phyloP scores from a whole-genome alignment of 2,329 filamentous ascomycete species.

The Raffaelea arxii region DNA sequence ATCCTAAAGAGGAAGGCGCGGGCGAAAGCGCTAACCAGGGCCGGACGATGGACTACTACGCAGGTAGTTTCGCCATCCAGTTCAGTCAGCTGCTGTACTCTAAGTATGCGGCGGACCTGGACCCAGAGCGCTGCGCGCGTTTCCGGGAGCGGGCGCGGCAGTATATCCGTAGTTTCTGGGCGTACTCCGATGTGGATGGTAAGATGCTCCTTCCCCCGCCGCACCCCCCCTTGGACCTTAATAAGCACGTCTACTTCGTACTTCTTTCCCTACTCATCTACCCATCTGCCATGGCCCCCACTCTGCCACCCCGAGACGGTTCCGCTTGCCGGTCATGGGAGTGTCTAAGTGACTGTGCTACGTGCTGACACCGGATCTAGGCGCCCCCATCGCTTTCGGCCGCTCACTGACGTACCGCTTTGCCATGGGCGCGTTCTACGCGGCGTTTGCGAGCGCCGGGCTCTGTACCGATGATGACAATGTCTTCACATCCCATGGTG shows the following conservation, averaged over 20 bases:
- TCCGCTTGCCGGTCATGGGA: too few species aligned
- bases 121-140: conserved; percentile 22
- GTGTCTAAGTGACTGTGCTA: too few species aligned
- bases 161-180: conserved; percentile 28
- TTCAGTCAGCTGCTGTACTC: conserved; percentile 27
- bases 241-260: too few species aligned
- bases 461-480: conserved; percentile 21
- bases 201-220: background rate
- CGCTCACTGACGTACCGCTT: conserved; percentile 35
- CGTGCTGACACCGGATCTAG: too few species aligned
- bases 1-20: background rate
- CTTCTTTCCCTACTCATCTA: too few species aligned
- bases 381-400: conserved; percentile 34
- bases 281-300: too few species aligned
- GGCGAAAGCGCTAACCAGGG: background rate
- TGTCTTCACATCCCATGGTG: conserved; percentile 22
- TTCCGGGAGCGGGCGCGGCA: conserved; percentile 21
- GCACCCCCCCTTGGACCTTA: background rate
- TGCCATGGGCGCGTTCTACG: conserved; percentile 31
- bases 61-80: conserved; percentile 16
- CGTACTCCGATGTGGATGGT: conserved; percentile 31
- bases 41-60: conserved; percentile 13
- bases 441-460: conserved; percentile 25
- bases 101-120: conserved; percentile 24
- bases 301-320: too few species aligned